Percentiles rank a stretch among this genome's conserved stretches.
phyloP scores from a whole-genome alignment of 2,329 filamentous ascomycete genomes.

The Aspergillus costaricaensis region DNA sequence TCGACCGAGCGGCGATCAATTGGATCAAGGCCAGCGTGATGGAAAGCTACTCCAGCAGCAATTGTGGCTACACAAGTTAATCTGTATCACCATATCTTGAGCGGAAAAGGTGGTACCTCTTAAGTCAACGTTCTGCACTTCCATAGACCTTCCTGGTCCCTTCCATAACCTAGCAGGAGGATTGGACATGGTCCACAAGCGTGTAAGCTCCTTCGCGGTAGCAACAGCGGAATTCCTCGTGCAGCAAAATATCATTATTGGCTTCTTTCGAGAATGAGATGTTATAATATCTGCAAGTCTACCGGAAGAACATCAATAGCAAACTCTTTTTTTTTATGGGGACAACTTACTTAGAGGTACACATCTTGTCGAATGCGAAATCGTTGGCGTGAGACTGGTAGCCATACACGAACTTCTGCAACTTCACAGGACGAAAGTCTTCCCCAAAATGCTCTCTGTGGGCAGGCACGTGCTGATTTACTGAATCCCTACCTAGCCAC shows the following conservation, averaged over 20 bases:
- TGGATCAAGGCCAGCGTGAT: slow-evolving; percentile 73
- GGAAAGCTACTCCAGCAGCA: slow-evolving; percentile 70
- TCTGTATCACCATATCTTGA: slow-evolving; percentile 11
- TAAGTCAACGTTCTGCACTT: slow-evolving; percentile 62
- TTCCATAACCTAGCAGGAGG: slow-evolving; percentile 64
- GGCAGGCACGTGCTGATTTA: slow-evolving; percentile 64
- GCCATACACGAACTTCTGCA: slow-evolving; percentile 76
- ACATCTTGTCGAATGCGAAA: slow-evolving; percentile 72
- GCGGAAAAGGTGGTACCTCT: slow-evolving; percentile 47
- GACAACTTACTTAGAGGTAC: slow-evolving; percentile 59
- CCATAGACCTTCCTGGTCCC: slow-evolving; percentile 53
- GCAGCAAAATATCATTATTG: slow-evolving; percentile 81
- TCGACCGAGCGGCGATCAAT: slow-evolving; percentile 69
- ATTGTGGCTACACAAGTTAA: slow-evolving; percentile 42
- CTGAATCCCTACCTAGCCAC: slow-evolving; percentile 72
- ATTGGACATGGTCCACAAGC: slow-evolving; percentile 61
- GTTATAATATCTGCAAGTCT: slow-evolving; percentile 68
- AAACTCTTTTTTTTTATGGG: background rate
- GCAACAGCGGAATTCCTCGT: slow-evolving; percentile 69
- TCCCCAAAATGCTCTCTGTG: slow-evolving; percentile 71
- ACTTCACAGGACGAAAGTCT: slow-evolving; percentile 74
- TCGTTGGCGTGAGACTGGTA: slow-evolving; percentile 68
- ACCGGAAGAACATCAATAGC: slow-evolving; percentile 7
- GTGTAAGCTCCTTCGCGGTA: slow-evolving; percentile 68
- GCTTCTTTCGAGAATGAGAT: slow-evolving; percentile 69